Evolutionary conservation across 805 yeast genomes (phyloP).

Genomic region (Yarrowia phangngaensis): DNA sequence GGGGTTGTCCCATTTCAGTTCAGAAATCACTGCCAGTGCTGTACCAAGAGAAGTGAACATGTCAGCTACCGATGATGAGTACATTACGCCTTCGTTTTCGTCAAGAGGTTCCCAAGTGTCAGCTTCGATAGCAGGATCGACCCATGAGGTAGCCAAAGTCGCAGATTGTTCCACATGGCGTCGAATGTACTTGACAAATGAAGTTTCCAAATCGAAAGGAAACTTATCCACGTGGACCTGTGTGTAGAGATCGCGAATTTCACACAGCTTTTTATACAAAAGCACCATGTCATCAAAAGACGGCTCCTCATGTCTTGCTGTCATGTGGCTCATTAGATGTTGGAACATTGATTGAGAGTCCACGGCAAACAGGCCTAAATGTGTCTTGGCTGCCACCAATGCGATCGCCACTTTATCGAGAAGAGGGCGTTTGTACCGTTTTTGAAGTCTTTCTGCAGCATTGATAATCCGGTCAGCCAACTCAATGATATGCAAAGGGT

Average conservation of each 20-base stretch:
- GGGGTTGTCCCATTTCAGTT: conserved; percentile 62
- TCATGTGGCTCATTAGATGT: conserved; percentile 34
- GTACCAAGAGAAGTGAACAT: conserved; percentile 61
- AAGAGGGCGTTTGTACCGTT: conserved; percentile 57
- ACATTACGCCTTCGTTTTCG: conserved; percentile 37
- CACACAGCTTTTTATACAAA: conserved; percentile 51
- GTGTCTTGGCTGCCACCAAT: conserved; percentile 36
- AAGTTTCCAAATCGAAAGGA: conserved; percentile 53
- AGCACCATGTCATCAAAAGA: conserved; percentile 56
- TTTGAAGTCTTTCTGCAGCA: conserved; percentile 52
- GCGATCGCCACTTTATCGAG: conserved; percentile 56
- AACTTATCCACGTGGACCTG: conserved; percentile 43
- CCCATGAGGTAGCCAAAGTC: conserved; percentile 46
- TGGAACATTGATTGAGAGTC: conserved; percentile 40
- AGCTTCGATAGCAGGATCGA: conserved; percentile 51
- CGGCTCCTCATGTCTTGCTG: conserved; percentile 32
- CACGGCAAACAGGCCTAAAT: conserved; percentile 36
- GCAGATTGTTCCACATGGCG: conserved; percentile 47
- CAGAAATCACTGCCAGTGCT: conserved; percentile 53
- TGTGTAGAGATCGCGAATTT: conserved; percentile 53
- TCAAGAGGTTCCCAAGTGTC: conserved; percentile 59
- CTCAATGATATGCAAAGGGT: conserved; percentile 53
- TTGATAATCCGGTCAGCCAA: conserved; percentile 53
- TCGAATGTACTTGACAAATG: conserved; percentile 49
- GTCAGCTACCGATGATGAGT: conserved; percentile 64